Percentiles rank a stretch among this genome's conserved stretches.
Conservation (phyloP, 2,329 filamentous ascomycete genomes). For the Trichothecium roseum region DNA sequence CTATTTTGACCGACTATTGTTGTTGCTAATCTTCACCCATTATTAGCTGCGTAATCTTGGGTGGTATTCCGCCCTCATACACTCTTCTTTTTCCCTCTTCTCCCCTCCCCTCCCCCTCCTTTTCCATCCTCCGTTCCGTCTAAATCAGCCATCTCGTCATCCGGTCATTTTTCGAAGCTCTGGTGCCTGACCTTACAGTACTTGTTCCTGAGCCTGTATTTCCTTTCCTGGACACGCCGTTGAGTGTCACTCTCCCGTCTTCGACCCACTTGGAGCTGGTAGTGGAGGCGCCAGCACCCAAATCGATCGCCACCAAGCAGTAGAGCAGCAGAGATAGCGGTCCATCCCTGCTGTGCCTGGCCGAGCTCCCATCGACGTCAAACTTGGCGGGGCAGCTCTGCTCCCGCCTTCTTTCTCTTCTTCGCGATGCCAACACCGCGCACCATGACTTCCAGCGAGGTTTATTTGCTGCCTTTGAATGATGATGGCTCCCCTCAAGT, state of each 20-base stretch:
- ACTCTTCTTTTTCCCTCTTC: not conserved
- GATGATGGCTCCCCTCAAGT: slow-evolving; percentile 90
- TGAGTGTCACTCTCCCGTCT: not conserved
- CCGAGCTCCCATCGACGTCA: no score
- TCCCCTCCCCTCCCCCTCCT: not conserved
- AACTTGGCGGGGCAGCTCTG: slow-evolving; percentile 4
- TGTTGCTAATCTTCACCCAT: no score
- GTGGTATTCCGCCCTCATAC: no score
- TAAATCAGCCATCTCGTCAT: not conserved
- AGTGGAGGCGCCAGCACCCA: not conserved
- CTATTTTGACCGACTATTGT: no score
- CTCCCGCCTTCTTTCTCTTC: slow-evolving; percentile 14
- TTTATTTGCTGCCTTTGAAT: slow-evolving; percentile 83
- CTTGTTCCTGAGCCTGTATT: not conserved
- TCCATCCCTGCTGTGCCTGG: no score
- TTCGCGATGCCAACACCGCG: slow-evolving; percentile 41
- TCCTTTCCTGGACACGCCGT: not conserved
- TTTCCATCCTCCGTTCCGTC: not conserved
- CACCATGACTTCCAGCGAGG: slow-evolving; percentile 56
- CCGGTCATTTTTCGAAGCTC: not conserved
- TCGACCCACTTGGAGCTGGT: not conserved
- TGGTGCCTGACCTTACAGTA: not conserved
- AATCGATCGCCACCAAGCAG: not conserved
- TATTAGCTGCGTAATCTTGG: no score
- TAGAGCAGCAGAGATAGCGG: not conserved